Evolutionary conservation across 2,329 filamentous ascomycete genomes (phyloP).

Genomic region (Cercospora beticola): DNA sequence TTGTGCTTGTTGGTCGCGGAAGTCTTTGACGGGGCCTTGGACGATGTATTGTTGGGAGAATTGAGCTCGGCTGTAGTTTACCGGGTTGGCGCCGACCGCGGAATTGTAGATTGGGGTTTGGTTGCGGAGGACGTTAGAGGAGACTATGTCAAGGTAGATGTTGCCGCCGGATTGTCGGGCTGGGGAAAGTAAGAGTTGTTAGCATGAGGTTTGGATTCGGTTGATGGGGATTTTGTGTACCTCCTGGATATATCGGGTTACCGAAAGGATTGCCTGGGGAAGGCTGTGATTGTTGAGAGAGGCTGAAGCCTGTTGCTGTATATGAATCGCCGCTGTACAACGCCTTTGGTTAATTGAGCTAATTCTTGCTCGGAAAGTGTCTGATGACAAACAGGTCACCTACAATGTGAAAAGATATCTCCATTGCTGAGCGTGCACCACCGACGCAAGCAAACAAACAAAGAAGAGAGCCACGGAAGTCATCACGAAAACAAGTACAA

Average conservation of each 20-base stretch:
- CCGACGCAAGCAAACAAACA: background rate
- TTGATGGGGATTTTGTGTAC: background rate
- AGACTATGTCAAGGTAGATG: constrained; percentile 12
- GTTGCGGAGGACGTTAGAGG: background rate
- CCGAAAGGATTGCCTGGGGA: constrained; percentile 3
- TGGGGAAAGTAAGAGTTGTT: background rate
- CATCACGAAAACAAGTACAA: background rate
- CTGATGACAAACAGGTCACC: background rate
- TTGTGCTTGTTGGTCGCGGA: constrained; percentile 5
- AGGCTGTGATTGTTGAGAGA: background rate
- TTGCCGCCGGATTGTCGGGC: constrained; percentile 11
- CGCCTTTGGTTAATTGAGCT: background rate
- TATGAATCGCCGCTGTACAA: background rate
- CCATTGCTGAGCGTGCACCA: background rate
- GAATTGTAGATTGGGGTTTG: constrained; percentile 13
- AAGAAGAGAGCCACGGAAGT: background rate
- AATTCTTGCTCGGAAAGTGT: background rate
- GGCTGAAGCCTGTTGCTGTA: background rate
- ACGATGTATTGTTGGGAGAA: background rate
- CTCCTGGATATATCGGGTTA: constrained; percentile 11
- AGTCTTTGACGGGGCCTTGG: constrained; percentile 5
- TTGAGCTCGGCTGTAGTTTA: constrained; percentile 8
- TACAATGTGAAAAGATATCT: background rate
- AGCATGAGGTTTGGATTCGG: background rate
- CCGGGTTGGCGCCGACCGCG: constrained; percentile 9